Evolutionary conservation across 371 early-diverging fungal genomes (phyloP), one percentile per base, ranked within the genome.

Genomic region (Mucor racemosus): DNA sequence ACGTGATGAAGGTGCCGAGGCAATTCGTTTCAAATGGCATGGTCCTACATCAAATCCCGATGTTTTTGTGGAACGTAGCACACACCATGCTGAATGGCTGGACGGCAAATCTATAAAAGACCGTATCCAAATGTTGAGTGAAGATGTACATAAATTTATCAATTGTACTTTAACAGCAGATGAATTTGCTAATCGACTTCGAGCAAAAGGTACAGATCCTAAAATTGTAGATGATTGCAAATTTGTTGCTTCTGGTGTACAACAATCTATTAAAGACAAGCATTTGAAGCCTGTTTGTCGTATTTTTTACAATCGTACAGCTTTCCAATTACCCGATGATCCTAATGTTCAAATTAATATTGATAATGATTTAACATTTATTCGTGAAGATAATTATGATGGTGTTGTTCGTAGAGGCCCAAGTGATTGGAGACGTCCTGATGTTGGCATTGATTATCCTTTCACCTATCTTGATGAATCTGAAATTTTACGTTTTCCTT

Each of bases 271-370:
- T 19, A 67, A 82, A 9, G 81, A 90, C 8, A 94, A 93, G 76
- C 77, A 89, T 10, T 80, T 99, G 50, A 73, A 80, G 14, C 99
- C 99, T 56, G 68, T 76, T 26, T 73, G 74, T 53, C 92, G 99
- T 50, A 94, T 98, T 3, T 95, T 96, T 73, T 99, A 99, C 82
- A 97, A 96, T 74, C 92, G 99, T 67, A 98, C 96, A 8, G 98
- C 98, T 6, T 99, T 99, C 85, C 99, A 99, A 79, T 81, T 98
- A 31, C 97, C 97, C 1, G 96, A 95, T 34, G 97, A 98, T 77
- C 90, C 94, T 9, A 85, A 91, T 42, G 94, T 99, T 11, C 89
- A 98, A 58, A 93, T 99, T 54, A 92, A 92, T n/a, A 86, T 99
- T 0, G 99, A 99, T 74, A 99, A 97, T 4, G 95, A 99, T 64